These are phyloP conservation scores for Arctium minus DNA, from an alignment of 129 eudicot species.

Conservation along the genomic window DNA sequence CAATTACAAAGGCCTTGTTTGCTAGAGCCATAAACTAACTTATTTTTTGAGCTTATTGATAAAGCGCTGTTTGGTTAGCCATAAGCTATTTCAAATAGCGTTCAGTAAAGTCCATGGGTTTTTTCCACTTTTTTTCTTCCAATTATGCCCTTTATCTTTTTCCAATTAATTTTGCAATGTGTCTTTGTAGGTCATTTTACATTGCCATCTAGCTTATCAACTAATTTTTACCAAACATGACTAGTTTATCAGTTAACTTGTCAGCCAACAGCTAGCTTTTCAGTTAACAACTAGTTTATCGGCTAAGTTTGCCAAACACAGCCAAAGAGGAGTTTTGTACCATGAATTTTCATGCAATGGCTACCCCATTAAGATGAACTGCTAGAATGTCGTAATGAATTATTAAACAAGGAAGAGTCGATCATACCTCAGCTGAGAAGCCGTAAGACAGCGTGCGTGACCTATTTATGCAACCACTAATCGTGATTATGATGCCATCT, in stretches of 20 bases:
- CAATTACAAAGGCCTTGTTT: neutral
- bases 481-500: conserved; percentile 46
- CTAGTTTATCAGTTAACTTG: neutral
- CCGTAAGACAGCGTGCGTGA: conserved; percentile 49
- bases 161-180: neutral
- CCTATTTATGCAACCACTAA: conserved; percentile 47
- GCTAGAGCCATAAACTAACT: neutral
- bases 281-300: neutral
- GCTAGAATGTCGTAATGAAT: neutral
- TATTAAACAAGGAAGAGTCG: neutral
- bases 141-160: neutral
- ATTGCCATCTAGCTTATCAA: neutral
- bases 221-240: neutral
- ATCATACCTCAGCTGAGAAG: conserved; percentile 51
- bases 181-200: neutral
- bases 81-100: neutral
- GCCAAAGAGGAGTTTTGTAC: neutral
- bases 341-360: neutral
- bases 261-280: neutral
- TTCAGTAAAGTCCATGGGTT: neutral
- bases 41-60: neutral
- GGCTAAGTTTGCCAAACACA: neutral
- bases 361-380: neutral
- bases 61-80: neutral
- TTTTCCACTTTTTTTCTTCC: neutral